A percentile compares a stretch with the other conserved stretches of the same genome.
Conservation (phyloP, 805 yeast genomes). For the Zygotorulaspora danielsina region DNA sequence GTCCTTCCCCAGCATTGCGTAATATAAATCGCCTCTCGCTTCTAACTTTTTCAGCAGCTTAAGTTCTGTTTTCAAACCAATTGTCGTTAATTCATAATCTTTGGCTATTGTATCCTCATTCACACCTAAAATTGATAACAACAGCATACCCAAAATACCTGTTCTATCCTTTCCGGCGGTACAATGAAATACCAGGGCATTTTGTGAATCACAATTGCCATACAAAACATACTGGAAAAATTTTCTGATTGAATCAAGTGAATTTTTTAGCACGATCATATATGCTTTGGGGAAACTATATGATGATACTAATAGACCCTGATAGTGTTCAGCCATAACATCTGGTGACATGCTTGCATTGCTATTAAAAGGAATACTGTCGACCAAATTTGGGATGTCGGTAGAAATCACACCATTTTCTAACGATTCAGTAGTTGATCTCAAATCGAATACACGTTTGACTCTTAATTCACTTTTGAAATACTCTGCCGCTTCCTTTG, state of each 20-base stretch:
- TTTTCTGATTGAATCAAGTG: constrained; percentile 43
- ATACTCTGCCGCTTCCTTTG: constrained; percentile 45
- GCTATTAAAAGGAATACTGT: constrained; percentile 55
- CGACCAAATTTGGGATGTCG: constrained; percentile 23
- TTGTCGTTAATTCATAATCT: constrained; percentile 72
- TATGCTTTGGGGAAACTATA: constrained; percentile 62
- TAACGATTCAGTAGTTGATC: constrained; percentile 55
- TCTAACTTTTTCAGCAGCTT: constrained; percentile 29
- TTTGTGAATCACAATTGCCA: constrained; percentile 33
- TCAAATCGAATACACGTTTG: constrained; percentile 58
- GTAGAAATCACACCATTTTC: constrained; percentile 31
- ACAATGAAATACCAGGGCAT: constrained; percentile 66
- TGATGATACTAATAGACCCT: constrained; percentile 54
- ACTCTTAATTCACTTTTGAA: constrained; percentile 37
- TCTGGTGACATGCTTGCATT: constrained; percentile 59
- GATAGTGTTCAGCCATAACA: constrained; percentile 52
- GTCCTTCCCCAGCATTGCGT: constrained; percentile 22
- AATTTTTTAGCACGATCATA: constrained; percentile 50
- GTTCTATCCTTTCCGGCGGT: constrained; percentile 88
- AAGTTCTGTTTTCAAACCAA: constrained; percentile 52
- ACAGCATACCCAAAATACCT: constrained; percentile 66
- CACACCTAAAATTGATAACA: constrained; percentile 60
- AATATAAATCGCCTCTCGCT: constrained; percentile 37
- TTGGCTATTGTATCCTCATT: constrained; percentile 60
- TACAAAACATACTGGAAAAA: constrained; percentile 58